Evolutionary conservation across 2,329 filamentous ascomycete species (phyloP).

Genomic region (Lecanosticta acicola): DNA sequence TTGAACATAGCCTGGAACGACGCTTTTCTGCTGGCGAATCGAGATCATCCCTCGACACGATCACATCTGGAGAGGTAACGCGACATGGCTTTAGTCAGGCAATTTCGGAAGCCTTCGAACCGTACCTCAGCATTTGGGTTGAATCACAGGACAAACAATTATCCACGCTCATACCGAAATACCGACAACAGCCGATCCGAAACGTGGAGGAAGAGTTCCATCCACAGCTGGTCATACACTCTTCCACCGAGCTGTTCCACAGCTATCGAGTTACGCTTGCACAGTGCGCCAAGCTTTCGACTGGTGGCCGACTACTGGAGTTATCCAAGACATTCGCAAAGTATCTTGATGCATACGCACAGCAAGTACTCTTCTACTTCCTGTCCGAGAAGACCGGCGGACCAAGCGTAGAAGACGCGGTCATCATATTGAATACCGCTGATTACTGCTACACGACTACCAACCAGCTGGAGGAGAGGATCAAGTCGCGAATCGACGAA

Average conservation of each 20-base stretch:
- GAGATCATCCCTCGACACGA: conserved; percentile 75
- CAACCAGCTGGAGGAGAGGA: conserved; percentile 87
- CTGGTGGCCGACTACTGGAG: conserved; percentile 78
- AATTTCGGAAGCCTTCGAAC: conserved; percentile 95
- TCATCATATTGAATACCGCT: conserved; percentile 88
- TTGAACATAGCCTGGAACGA: conserved; percentile 84
- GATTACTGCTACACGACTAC: conserved; percentile 96
- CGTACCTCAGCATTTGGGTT: conserved; percentile 94
- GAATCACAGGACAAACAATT: conserved; percentile 91
- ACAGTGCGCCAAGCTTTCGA: conserved; percentile 94
- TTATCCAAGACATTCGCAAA: conserved; percentile 80
- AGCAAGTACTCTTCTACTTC: conserved; percentile 78
- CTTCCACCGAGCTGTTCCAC: conserved; percentile 93
- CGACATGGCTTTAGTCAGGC: conserved; percentile 76
- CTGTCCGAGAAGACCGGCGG: conserved; percentile 55
- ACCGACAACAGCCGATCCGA: conserved; percentile 74
- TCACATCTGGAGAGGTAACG: conserved; percentile 65
- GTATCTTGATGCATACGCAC: conserved; percentile 91
- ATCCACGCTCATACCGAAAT: conserved; percentile 76
- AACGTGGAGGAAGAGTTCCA: conserved; percentile 88
- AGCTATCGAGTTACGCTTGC: conserved; percentile 91
- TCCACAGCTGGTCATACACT: conserved; percentile 79
- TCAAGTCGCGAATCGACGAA: conserved; percentile 81
- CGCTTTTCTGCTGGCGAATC: conserved; percentile 66
- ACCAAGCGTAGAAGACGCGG: conserved; percentile 66